A percentile compares a stretch with the other conserved stretches of the same genome.
Conservation (phyloP, 345 rosid species). For the Geranium rotundifolium region DNA sequence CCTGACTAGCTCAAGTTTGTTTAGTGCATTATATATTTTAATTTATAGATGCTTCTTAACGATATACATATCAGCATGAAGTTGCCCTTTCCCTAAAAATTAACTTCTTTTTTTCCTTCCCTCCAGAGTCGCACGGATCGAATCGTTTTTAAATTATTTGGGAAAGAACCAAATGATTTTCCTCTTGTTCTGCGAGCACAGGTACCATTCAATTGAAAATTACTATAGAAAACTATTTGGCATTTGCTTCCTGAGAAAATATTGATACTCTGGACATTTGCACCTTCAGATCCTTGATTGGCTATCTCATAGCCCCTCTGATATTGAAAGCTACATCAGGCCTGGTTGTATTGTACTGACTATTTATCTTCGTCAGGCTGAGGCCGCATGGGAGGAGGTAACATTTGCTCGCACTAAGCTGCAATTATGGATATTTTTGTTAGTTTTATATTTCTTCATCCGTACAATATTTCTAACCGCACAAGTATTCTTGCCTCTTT, state of each 20-base stretch:
- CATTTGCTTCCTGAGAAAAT: conserved; percentile 10
- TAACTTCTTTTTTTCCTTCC: conserved; percentile 7
- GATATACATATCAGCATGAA: neutral
- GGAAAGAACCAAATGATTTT: conserved; percentile 89
- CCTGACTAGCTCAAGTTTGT: neutral
- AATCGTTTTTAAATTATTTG: conserved; percentile 86
- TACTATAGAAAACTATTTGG: neutral
- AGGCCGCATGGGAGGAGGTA: conserved; percentile 89
- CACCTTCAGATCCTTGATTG: conserved; percentile 78
- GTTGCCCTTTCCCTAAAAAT: neutral
- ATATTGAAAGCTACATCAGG: conserved; percentile 96
- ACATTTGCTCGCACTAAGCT: conserved; percentile 18
- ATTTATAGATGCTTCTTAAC: neutral
- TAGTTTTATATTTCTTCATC: conserved; percentile 1
- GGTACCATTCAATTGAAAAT: conserved; percentile 33
- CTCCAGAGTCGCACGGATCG: conserved; percentile 90
- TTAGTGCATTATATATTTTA: neutral
- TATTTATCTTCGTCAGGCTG: conserved; percentile 73
- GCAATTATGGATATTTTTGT: conserved; percentile 2
- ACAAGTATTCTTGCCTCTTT: conserved; percentile 11
- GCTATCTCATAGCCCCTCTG: conserved; percentile 92
- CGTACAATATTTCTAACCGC: neutral
- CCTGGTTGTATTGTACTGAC: conserved; percentile 92
- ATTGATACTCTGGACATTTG: conserved; percentile 13
- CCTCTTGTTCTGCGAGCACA: conserved; percentile 73